Evolutionary conservation across 306 rosid species (phyloP), one percentile per base, ranked within the genome.

Genomic region (Prunus campanulata): DNA sequence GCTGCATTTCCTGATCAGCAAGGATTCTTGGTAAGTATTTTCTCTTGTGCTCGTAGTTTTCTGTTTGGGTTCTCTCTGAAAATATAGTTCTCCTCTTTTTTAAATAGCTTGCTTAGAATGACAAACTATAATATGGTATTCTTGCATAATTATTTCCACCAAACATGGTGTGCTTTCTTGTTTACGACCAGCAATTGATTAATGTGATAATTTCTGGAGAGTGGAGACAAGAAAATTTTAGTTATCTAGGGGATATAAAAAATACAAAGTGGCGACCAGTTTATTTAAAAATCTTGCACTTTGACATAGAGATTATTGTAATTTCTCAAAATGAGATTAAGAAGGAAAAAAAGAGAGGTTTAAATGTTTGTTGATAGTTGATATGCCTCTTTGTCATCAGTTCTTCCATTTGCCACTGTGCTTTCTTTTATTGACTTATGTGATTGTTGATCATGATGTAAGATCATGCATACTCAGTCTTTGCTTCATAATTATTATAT

Each of bases 1-100:
- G 89, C 97, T 74, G 96, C 97, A 48, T 95, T 95, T 84, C 98
- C 97, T 32, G 98, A 95, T 77, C 95, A 92, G 81, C 96, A 95
- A 84, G 98, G 98, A 5, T 95, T 90, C 84, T 84, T 95, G 97
- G 98, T 95, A 85, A 25, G 68, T 44, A 56, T 13, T 56, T 55
- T 48, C 2, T 13, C 42, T 46, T 39, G 14, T n/a, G 42, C 39
- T 57, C 9, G 7, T 14, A 57, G 32, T 55, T 54, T 35, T 22
- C 16, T 39, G n/a, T 72, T 25, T n/a, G 29, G 50, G 13, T 56
- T 71, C 27, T 54, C 18, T 42, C 13, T 8, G 4, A 63, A 15
- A 30, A 27, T 16, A 35, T 18, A 35, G 50, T 19, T 65, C 11
- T 42, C 35, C 44, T 47, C 35, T 61, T 68, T 4, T 24, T 46